A percentile compares a stretch with the other conserved stretches of the same genome.
Conservation (phyloP, 129 eudicot genomes). For the Lactuca sativa region DNA sequence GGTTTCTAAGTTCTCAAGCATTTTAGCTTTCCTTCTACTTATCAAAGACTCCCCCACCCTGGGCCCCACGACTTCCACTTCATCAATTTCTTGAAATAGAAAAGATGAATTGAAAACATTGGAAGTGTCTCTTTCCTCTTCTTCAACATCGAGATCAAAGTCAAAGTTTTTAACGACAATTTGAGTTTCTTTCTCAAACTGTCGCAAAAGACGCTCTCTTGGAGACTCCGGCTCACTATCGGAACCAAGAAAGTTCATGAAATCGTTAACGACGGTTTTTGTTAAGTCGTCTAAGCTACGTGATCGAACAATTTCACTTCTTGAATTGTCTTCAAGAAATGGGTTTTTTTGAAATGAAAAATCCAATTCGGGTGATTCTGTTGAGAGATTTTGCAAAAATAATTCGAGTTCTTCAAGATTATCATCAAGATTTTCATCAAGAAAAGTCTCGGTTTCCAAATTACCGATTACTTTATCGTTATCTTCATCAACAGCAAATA, state of each 20-base stretch:
- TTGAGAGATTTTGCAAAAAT: conserved; percentile 29
- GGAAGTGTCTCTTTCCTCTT: conserved; percentile 23
- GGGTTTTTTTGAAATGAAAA: conserved; percentile 20
- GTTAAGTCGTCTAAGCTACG: conserved; percentile 60
- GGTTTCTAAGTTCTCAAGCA: conserved; percentile 68
- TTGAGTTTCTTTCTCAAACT: conserved; percentile 52
- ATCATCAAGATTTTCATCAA: conserved; percentile 2
- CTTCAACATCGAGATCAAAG: conserved; percentile 30
- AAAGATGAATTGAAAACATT: conserved; percentile 45
- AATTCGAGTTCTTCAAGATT: conserved; percentile 39
- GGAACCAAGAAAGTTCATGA: conserved; percentile 51
- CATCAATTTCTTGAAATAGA: conserved; percentile 24
- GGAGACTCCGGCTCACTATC: conserved; percentile 55
- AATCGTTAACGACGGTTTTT: conserved; percentile 55
- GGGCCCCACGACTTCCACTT: conserved; percentile 25
- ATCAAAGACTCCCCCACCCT: conserved; percentile 36
- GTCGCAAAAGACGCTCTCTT: conserved; percentile 49
- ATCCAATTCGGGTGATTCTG: conserved; percentile 30
- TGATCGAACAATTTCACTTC: conserved; percentile 43
- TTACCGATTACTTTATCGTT: conserved; percentile 26
- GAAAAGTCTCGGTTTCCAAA: conserved; percentile 6
- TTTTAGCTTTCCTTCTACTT: conserved; percentile 50
- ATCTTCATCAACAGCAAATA: conserved; percentile 41
- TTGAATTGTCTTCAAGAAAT: conserved; percentile 25
- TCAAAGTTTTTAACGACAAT: conserved; percentile 30